Base-by-base conservation (phyloP, 2,329 filamentous ascomycete species). In the Byssoonygena ceratinophila region DNA sequence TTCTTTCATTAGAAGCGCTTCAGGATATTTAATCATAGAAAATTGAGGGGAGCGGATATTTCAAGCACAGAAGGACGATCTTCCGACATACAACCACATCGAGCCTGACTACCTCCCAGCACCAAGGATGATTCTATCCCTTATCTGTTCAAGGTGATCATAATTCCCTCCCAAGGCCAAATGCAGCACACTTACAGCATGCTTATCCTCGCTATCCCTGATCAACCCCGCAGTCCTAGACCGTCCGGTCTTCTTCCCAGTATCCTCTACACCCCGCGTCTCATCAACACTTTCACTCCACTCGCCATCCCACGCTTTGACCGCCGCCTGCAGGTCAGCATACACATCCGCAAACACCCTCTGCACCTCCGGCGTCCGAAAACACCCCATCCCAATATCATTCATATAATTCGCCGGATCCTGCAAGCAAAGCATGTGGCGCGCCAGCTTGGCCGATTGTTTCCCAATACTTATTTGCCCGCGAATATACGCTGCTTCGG, bases 361-460 rank as follows among this genome's bases (percentile, higher is more conserved):
- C 54, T 75, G 70, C 14, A 82, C 59, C 53, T 80, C 74, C 54
- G 71, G 71, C 55, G 78, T 76, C 12, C 69, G 69, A 51, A 70
- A 65, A 41, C 66, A 71, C 50, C 71, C 71, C 40, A 67, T 65
- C 31, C 80, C 80, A 0, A 82, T 68, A 59, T 83, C 76, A 60
- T 80, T 81, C 59, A 70, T 69, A 18, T 72, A 70, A 59, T 81
- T 73, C 6, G 77, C 76, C 0, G 80, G 80, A 58, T 83, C 79
- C 63, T 81, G 78, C 12, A 83, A 66, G 54, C 69, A 76, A 46
- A 82, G 67, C 46, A 77, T 65, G 51, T 70, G 58, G 3, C 60
- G 14, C 55, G 54, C 16, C 53, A 67, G 57, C 63, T 69, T 59
- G 36, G 59, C 60, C 54, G 67, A 67, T 20, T 60, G 58, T 31